These are phyloP conservation scores for Ustilago loliicola DNA, from an alignment of 1,284 basidiomycete species.

Conservation along the genomic window DNA sequence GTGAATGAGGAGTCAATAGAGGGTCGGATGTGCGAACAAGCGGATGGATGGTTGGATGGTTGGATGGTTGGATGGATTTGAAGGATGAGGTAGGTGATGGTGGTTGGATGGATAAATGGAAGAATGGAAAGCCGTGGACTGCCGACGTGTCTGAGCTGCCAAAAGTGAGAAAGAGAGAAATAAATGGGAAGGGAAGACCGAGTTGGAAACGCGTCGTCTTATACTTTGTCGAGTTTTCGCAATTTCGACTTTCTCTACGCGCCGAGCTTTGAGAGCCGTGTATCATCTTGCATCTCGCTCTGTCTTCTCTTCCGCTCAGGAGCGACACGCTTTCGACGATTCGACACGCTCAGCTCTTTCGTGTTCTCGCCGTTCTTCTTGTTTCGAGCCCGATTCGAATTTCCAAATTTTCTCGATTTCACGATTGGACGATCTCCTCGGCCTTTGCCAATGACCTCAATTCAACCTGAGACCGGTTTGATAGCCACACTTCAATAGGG, in stretches of 20 bases:
- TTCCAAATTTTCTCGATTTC: not conserved
- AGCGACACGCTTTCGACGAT: not conserved
- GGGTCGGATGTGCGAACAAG: not conserved
- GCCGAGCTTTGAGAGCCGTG: conserved; percentile 4
- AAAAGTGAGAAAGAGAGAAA: not conserved
- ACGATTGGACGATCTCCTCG: not conserved
- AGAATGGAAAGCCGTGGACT: not conserved
- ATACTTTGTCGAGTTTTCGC: conserved; percentile 21
- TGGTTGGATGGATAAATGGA: conserved; percentile 24
- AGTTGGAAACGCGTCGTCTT: conserved; percentile 39
- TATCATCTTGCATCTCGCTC: no score
- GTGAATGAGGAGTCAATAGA: not conserved
- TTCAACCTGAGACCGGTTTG: not conserved
- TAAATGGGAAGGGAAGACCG: conserved; percentile 40
- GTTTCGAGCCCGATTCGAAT: not conserved
- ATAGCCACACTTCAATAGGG: not conserved
- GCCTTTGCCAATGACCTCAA: not conserved
- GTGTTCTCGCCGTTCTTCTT: no score
- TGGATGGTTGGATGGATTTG: conserved; percentile 10
- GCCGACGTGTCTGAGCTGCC: conserved; percentile 28
- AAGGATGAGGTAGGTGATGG: not conserved
- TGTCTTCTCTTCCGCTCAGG: not conserved
- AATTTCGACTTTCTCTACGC: conserved; percentile 16
- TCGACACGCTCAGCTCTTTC: no score
- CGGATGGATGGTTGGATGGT: conserved; percentile 12